These are phyloP conservation scores for Fusarium sp. DNA, from an alignment of 2,329 filamentous ascomycete species.

Conservation along the genomic window DNA sequence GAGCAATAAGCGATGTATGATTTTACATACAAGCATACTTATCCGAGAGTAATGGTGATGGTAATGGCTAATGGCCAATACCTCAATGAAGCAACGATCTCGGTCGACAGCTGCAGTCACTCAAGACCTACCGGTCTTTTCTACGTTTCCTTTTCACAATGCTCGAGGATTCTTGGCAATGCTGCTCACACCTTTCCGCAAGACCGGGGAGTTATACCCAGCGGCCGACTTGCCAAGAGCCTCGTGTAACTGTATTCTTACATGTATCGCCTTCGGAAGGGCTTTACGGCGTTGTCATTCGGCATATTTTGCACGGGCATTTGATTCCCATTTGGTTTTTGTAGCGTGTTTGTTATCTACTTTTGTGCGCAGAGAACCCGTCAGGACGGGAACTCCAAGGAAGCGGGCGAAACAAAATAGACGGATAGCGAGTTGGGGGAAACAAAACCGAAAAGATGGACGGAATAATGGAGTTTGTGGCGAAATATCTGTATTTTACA, in stretches of 20 bases:
- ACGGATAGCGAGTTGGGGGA: conserved; percentile 17
- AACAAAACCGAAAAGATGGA: conserved; percentile 22
- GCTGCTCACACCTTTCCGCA: conserved; percentile 4
- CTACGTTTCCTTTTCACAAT: neutral
- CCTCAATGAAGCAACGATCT: conserved; percentile 23
- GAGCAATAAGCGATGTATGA: conserved; percentile 16
- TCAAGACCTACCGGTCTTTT: neutral
- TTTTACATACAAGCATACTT: conserved; percentile 6
- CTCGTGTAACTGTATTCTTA: conserved; percentile 30
- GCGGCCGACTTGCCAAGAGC: conserved; percentile 5
- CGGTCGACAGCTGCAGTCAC: conserved; percentile 12
- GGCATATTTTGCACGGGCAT: conserved; percentile 17
- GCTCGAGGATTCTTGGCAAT: conserved; percentile 18
- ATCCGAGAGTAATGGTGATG: conserved; percentile 17
- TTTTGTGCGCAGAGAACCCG: conserved; percentile 17
- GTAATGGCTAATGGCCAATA: conserved; percentile 31
- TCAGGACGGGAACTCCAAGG: conserved; percentile 20
- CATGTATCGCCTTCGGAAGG: conserved; percentile 15
- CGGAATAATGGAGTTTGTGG: conserved; percentile 19
- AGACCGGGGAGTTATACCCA: conserved; percentile 21
- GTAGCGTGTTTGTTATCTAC: conserved; percentile 24
- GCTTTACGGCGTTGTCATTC: conserved; percentile 22
- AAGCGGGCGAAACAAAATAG: conserved; percentile 29
- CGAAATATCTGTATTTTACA: conserved; percentile 21
- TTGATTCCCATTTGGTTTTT: conserved; percentile 20